Conservation (phyloP, 2,329 filamentous ascomycete species). For the Kalmusia sp. region DNA sequence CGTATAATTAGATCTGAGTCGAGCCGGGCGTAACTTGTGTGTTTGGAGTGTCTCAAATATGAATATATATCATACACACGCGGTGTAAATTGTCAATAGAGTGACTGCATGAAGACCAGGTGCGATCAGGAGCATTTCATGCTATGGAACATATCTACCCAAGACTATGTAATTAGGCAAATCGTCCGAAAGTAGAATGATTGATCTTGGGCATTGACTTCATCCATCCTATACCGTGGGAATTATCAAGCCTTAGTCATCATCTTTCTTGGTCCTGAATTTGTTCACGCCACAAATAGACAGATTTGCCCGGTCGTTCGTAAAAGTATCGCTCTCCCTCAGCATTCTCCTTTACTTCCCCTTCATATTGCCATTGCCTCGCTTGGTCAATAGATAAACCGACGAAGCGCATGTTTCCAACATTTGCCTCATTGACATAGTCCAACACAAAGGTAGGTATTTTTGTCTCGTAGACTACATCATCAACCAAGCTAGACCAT, state of each 20-base stretch:
- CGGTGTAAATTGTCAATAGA: too few species aligned
- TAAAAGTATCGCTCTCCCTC: slow-evolving; percentile 17
- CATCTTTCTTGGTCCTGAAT: too few species aligned
- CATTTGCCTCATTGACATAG: slow-evolving; percentile 25
- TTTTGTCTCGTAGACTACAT: slow-evolving; percentile 26
- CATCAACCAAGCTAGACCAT: slow-evolving; percentile 37
- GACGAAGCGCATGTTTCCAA: slow-evolving; percentile 8
- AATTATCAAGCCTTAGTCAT: too few species aligned
- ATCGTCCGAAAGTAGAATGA: too few species aligned
- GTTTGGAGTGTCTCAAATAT: too few species aligned
- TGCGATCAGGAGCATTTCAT: too few species aligned
- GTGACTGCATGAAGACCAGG: too few species aligned
- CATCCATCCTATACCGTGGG: too few species aligned
- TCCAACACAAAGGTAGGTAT: slow-evolving; percentile 26
- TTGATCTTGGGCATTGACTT: too few species aligned
- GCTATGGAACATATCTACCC: too few species aligned
- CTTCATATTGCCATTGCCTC: slow-evolving; percentile 19
- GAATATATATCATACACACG: too few species aligned
- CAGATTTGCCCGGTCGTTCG: slow-evolving; percentile 6
- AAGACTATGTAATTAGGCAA: too few species aligned
- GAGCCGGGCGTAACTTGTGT: neutral
- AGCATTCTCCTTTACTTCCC: slow-evolving; percentile 9
- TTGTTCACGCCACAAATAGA: slow-evolving; percentile 11
- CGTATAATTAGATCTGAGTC: neutral
- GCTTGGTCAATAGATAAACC: slow-evolving; percentile 5